Base-by-base conservation (phyloP, 2,329 filamentous ascomycete species). In the Blastomyces gilchristii region DNA sequence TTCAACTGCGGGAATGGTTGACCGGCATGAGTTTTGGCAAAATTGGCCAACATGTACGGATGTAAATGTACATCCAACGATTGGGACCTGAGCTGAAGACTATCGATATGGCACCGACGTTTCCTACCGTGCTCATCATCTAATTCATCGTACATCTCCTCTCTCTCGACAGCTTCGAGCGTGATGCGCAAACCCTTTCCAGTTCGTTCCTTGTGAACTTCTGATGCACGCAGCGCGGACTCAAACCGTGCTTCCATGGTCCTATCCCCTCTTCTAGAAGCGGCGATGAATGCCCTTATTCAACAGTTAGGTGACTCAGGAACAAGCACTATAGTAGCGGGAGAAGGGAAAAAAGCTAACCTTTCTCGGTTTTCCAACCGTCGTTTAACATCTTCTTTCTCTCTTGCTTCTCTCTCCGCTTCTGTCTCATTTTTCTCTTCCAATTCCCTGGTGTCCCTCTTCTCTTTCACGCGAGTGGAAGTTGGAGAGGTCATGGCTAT, bases 101-200 rank as follows among this genome's bases (percentile, higher is more conserved):
- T 70, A 64, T 76, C 72, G 58, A 76, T 71, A 52, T 74, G 71
- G 41, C 74, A 39, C 16, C 53, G 72, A 63, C 76, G 76, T 60
- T 75, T 73, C 62, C 75, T 73, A 14, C 39, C 57, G 58, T 75
- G 75, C 63, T 92, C 89, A 68, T 96, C 90, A 61, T 96, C 91
- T 71, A 96, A 90, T 74, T 96, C 92, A 71, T 96, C 91, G 72
- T 97, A 97, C 90, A 96, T 96, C 73, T 95, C 91, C 73, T 96
- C 92, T 66, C 90, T 91, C 68, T 89, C 80, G 14, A 96, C 91
- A 76, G 94, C 91, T 70, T 94, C 84, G 74, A 92, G 88, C 34
- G 88, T 91, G 63, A 97, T 89, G 68, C 87, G 86, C 64, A 97
- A 82, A 1, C 83, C 85, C 68, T 91, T 89, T 49, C 92, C 93